Base-by-base conservation (phyloP, 495 filamentous ascomycete species). In the Neurospora sp. region DNA sequence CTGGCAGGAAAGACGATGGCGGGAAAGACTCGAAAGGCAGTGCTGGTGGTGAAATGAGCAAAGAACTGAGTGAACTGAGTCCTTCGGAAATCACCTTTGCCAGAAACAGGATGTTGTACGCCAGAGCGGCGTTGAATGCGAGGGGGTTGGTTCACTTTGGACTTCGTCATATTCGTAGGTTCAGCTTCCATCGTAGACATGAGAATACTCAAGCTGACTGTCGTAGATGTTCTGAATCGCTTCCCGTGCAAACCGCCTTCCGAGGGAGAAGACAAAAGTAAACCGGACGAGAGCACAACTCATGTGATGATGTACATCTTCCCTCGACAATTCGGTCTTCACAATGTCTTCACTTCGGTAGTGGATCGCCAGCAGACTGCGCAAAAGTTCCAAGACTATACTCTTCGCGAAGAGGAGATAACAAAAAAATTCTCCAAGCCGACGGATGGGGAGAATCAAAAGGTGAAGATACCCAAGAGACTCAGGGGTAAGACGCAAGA, bases 251-350 rank as follows among this genome's bases (percentile, higher is more conserved):
- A 66, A 18, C n/a, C 54, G 2, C 54, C 75, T 1, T 27, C n/a
- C 8, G 75, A 69, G 44, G 46, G 39, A 8, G 69, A 72, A 11
- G 70, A 37, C 5, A 41, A 1, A 39, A 79, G 6, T 77, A 83
- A 8, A 85, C 87, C 54, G 70, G 78, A 80, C n/a, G 76, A 82
- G 4, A 86, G 92, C 70, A 92, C 89, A 0, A 77, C 90, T 8
- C 93, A 92, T 73, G 82, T 98, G 37, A 88, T 97, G 88, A 94
- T 93, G 82, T 95, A 99, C 80, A 90, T 99, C 2, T 99, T 99
- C 75, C 96, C 96, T 39, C 86, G 91, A 23, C 94, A 98, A 79
- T 98, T 97, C 78, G 89, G 89, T 4, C 83, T 99, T 14, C 92
- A 95, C 76, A 99, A 97, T 82, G 93, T 91, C n/a, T 98, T 98